Evolutionary conservation across 2,329 filamentous ascomycete species (phyloP), one percentile per base, ranked within the genome.

Genomic region (Claviceps paspali): DNA sequence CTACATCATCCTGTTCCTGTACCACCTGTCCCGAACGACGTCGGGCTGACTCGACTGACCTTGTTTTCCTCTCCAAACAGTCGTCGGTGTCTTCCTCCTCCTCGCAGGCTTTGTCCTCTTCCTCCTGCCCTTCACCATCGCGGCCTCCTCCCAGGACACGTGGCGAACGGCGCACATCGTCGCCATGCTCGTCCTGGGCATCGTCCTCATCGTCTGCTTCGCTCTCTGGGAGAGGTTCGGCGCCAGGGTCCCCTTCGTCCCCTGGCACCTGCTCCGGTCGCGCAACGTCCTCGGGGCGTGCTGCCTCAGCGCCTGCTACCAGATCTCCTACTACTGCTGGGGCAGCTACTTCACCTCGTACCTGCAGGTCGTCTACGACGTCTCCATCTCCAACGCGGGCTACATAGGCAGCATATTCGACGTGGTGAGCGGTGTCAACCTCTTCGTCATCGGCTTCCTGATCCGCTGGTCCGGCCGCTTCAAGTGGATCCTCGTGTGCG

Each of bases 121-220:
- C 48, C 55, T 82, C 11, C 64, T 83, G 0, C 77, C 79, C 0
- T 73, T 83, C 49, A 77, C 65, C 4, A 60, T 82, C 11, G 64
- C 68, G 14, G 44, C 47, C 6, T 48, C 52, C 2, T 63, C 67
- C 0, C 63, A 63, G 11, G 51, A 66, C 30, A 65, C 63, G 8
- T 76, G 71, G 71, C 52, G 52, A 17, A 63, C 65, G 0, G 57
- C 52, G 29, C 65, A 67, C 44, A 73, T 78, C 47, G 68, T 78
- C 39, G 59, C 64, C 38, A 76, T 79, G 71, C 64, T 68, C 29
- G 63, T 77, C 2, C 52, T 82, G 18, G 79, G 79, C 6, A 63
- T 71, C 22, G 47, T 74, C 0, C 64, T 70, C 26, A 59, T 84
- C 2, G 47, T 71, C 27, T 39, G 62, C n/a, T 72, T 79, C 43